Percentiles rank a stretch among this genome's conserved stretches.
phyloP scores from a whole-genome alignment of 495 filamentous ascomycete species.

The Penicillium diatomitis region DNA sequence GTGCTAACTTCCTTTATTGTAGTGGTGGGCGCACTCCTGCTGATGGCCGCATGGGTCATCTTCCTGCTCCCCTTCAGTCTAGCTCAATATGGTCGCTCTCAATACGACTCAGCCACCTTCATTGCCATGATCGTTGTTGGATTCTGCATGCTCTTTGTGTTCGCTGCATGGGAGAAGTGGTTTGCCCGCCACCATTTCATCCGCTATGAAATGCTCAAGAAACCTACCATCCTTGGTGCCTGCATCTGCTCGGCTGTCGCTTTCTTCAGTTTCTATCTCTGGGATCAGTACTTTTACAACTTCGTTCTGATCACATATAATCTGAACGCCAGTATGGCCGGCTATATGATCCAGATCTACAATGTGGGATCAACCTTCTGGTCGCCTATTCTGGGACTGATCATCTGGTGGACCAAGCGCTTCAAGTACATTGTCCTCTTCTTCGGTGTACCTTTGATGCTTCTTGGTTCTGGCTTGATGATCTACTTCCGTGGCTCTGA shows the following conservation, averaged over 20 bases:
- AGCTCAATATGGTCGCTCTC: conserved; percentile 33
- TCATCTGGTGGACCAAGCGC: conserved; percentile 45
- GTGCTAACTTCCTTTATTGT: not conserved
- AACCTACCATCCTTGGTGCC: conserved; percentile 58
- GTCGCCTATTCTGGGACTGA: conserved; percentile 47
- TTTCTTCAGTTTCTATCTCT: conserved; percentile 57
- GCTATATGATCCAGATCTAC: conserved; percentile 62
- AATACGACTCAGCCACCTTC: conserved; percentile 43
- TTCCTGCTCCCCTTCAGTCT: conserved; percentile 58
- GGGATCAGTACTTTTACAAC: conserved; percentile 60
- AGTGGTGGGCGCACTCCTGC: conserved; percentile 50
- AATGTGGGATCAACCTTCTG: conserved; percentile 59
- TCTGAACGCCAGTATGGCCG: conserved; percentile 45
- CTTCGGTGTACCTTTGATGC: conserved; percentile 54
- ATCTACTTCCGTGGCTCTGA: conserved; percentile 58
- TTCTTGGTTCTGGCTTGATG: conserved; percentile 58
- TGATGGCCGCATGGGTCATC: conserved; percentile 49
- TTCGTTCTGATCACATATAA: conserved; percentile 64
- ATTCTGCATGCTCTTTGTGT: conserved; percentile 42
- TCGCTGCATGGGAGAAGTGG: conserved; percentile 50
- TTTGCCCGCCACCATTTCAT: conserved; percentile 53
- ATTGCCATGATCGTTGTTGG: conserved; percentile 52
- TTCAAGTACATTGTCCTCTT: conserved; percentile 52
- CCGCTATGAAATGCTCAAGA: conserved; percentile 47
- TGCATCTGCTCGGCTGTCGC: conserved; percentile 44